A percentile compares a stretch with the other conserved stretches of the same genome.
Conservation (phyloP, 2,329 filamentous ascomycete species). For the Fusarium dimerum region DNA sequence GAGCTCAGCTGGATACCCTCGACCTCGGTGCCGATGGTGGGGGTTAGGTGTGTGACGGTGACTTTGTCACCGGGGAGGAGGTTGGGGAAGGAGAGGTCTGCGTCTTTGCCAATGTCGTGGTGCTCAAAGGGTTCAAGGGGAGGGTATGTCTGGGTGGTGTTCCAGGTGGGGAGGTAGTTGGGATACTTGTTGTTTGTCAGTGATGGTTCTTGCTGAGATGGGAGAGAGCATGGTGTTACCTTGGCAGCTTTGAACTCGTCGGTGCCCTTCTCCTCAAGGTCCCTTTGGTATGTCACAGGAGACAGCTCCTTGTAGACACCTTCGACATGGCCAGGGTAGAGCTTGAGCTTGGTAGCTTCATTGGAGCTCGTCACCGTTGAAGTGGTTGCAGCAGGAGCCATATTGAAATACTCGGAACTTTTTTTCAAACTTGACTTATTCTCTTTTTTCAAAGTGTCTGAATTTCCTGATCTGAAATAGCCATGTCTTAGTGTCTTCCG, state of each 20-base stretch:
- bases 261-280: conserved; percentile 21
- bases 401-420: neutral
- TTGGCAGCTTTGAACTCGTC: conserved; percentile 25
- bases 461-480: neutral
- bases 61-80: conserved; percentile 56
- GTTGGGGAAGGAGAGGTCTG: conserved; percentile 68
- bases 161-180: conserved; percentile 74
- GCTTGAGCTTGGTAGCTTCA: conserved; percentile 25
- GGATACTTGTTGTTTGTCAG: conserved; percentile 52
- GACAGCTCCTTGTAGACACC: conserved; percentile 28
- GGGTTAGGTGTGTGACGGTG: conserved; percentile 63
- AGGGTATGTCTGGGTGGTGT: conserved; percentile 62
- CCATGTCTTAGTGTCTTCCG: no score
- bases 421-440: neutral
- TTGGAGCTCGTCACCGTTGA: conserved; percentile 14
- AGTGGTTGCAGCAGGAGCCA: conserved; percentile 27
- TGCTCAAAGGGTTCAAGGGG: conserved; percentile 71
- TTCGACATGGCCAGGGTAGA: conserved; percentile 29
- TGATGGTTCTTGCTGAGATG: neutral
- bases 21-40: conserved; percentile 73
- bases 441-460: neutral
- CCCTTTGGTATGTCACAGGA: conserved; percentile 19
- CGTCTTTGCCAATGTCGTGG: conserved; percentile 74
- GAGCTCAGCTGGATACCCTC: conserved; percentile 70
- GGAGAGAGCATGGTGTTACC: conserved; percentile 4